phyloP scores from a whole-genome alignment of 1,139 yeast genomes.

The Pneumocystis wakefieldiae region DNA sequence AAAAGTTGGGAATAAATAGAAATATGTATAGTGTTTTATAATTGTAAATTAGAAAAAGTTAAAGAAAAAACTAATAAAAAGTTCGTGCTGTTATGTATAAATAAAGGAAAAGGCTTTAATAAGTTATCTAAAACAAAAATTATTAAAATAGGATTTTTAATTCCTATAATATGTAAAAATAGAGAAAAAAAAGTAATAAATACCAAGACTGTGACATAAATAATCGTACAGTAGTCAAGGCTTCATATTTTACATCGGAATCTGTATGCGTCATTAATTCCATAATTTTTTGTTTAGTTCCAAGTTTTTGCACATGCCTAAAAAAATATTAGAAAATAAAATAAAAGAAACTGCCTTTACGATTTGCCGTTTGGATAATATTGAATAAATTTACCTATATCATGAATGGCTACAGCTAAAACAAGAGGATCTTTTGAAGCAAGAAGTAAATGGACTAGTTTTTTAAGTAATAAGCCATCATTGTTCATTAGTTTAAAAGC shows the following conservation, averaged over 20 bases:
- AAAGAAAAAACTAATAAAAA: not conserved
- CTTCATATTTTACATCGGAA: constrained; percentile 84
- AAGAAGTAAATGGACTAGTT: constrained; percentile 29
- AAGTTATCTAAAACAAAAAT: not conserved
- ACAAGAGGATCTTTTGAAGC: constrained; percentile 23
- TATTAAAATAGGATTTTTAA: not conserved
- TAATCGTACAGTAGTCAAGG: constrained; percentile 82
- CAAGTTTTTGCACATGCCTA: constrained; percentile 32
- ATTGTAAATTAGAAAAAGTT: not conserved
- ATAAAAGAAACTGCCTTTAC: not conserved
- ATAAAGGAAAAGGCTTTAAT: not conserved
- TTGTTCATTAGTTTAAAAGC: constrained; percentile 58
- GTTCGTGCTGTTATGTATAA: not conserved
- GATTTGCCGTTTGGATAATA: constrained; percentile 38
- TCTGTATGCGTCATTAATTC: constrained; percentile 66
- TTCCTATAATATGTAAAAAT: not conserved
- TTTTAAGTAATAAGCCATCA: constrained; percentile 49
- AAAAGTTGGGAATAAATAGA: not conserved
- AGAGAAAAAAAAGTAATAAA: not conserved
- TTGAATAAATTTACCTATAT: constrained; percentile 57
- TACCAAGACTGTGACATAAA: constrained; percentile 58
- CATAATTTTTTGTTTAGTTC: constrained; percentile 70
- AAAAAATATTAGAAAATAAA: constrained; percentile 24
- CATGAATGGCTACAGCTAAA: constrained; percentile 50
- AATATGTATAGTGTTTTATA: not conserved